Conservation (phyloP, 2,329 filamentous ascomycete genomes). For the Xylaria sp. region DNA sequence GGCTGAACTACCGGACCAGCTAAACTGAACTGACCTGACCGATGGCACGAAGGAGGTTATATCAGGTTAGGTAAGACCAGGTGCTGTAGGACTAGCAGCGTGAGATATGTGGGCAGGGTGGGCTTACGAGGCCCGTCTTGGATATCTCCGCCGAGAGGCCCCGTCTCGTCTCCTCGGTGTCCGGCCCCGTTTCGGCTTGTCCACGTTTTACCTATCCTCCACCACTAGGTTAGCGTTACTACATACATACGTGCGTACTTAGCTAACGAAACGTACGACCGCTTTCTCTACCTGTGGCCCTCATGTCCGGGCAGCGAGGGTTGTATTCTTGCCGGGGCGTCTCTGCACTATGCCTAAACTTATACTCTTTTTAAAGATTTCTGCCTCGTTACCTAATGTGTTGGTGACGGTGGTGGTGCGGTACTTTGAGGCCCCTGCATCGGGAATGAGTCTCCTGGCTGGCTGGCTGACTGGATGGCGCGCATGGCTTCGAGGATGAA, state of each 20-base stretch:
- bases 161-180: too few relatives aligned
- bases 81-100: not conserved
- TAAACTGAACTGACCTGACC: not conserved
- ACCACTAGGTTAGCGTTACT: not conserved
- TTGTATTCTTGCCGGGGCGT: not conserved
- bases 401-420: not conserved
- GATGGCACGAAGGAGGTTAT: not conserved
- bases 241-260: not conserved
- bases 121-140: too few relatives aligned
- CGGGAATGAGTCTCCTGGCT: not conserved
- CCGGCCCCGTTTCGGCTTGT: too few relatives aligned
- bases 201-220: too few relatives aligned
- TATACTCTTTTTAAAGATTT: not conserved
- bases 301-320: not conserved
- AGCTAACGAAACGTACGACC: not conserved
- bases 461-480: too few relatives aligned
- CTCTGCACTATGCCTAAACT: not conserved
- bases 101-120: too few relatives aligned
- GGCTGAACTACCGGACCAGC: too few relatives aligned
- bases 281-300: not conserved
- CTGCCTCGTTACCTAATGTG: not conserved
- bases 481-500: constrained; percentile 3
- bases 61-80: too few relatives aligned
- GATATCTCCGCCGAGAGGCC: too few relatives aligned
- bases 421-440: not conserved